Base-by-base conservation (phyloP, 2,329 filamentous ascomycete species). In the Trichoderma oligosporum region DNA sequence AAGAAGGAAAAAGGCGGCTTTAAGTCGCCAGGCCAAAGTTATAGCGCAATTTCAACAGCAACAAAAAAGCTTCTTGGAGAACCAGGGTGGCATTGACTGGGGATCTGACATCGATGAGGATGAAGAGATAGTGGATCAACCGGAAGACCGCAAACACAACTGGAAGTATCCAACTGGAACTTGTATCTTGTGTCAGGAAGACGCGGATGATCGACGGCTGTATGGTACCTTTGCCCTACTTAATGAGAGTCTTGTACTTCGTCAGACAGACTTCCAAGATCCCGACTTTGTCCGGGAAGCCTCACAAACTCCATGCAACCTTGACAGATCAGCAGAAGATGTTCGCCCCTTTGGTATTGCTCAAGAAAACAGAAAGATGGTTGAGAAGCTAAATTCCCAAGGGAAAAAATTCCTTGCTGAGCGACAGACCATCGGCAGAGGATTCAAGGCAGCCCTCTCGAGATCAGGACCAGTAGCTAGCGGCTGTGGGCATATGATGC, bases 1-100 rank as follows among this genome's bases (percentile, higher is more conserved):
- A 70, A 78, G 84, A 60, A 96, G 93, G 77, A 99, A 97, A 78
- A 88, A 89, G 72, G 89, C 93, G 52, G 94, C 94, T 0, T 75
- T 92, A 38, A 93, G 91, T 65, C 85, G 94, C 20, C 92, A 97
- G 72, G 92, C 92, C 2, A 88, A 85, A 67, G 91, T 99, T 29
- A 97, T 99, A 92, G 94, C 92, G 1, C 91, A 97, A 68, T 97
- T 99, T 73, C 94, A 97, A 70, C 88, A 96, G 68, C 93, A 99
- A 68, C 95, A 97, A 70, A 93, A 95, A 73, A 94, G 85, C 66
- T 99, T 99, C 73, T 77, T 99, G 74, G 88, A 90, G 57, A 94
- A 87, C 62, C 92, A 97, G 71, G 87, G 84, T n/a, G 81, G 86
- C 39, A 82, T 96, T 60, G 89, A 96, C 70, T 96, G 91, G 88